phyloP scores from a whole-genome alignment of 148 eudicot species.

The Cornus suecica region DNA sequence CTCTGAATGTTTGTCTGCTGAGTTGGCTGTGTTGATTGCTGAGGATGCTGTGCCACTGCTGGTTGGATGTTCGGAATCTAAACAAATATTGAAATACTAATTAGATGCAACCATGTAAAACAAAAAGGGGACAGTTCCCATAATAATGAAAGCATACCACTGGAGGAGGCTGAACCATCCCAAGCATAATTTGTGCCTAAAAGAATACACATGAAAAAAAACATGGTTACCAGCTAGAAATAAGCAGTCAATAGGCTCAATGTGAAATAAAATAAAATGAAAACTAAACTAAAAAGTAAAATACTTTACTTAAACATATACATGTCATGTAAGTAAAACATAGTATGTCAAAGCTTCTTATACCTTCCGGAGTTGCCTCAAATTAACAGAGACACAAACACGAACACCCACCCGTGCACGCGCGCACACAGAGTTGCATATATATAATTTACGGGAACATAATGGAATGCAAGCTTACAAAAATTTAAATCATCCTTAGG shows the following conservation, averaged over 20 bases:
- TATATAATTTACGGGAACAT: neutral
- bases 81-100: constrained; percentile 1
- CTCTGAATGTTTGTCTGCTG: constrained; percentile 49
- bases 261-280: neutral
- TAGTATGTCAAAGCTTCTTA: neutral
- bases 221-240: constrained; percentile 4
- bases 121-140: neutral
- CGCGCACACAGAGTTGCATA: neutral
- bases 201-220: constrained; percentile 5
- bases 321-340: neutral
- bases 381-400: neutral
- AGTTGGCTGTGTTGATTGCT: constrained; percentile 33
- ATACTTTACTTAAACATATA: too few species aligned
- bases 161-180: constrained; percentile 86
- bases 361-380: neutral
- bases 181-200: constrained; percentile 98
- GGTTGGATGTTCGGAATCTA: constrained; percentile 58
- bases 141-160: constrained; percentile 36
- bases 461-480: neutral
- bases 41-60: constrained; percentile 36
- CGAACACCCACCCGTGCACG: too few species aligned
- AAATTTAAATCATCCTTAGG: neutral
- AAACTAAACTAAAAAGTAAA: too few species aligned
- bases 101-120: neutral
- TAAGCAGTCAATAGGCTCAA: neutral